phyloP scores from a whole-genome alignment of 2,329 filamentous ascomycete species.

The Karstenula rhodostoma region DNA sequence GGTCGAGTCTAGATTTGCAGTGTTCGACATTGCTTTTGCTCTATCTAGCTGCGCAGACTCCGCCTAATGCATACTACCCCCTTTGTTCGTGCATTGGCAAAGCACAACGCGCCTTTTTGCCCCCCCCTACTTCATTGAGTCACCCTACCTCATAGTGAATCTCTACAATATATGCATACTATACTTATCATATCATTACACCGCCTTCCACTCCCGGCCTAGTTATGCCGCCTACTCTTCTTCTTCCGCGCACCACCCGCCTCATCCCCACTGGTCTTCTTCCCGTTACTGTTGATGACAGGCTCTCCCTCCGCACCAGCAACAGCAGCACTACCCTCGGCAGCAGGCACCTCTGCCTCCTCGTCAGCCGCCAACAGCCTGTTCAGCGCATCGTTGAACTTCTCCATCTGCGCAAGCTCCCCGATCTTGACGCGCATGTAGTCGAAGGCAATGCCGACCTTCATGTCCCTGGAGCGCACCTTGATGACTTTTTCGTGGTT shows the following conservation, averaged over 20 bases:
- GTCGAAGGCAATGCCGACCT: slow-evolving; percentile 78
- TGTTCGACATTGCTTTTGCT: too few relatives aligned
- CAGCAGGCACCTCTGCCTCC: slow-evolving; percentile 24
- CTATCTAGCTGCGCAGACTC: not conserved
- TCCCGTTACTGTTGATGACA: slow-evolving; percentile 36
- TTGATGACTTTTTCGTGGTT: slow-evolving; percentile 45
- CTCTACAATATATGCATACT: too few relatives aligned
- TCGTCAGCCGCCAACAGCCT: slow-evolving; percentile 59
- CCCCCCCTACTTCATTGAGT: too few relatives aligned
- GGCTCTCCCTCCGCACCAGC: slow-evolving; percentile 13
- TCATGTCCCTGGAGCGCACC: slow-evolving; percentile 60
- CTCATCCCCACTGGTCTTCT: slow-evolving; percentile 42
- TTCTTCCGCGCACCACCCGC: slow-evolving; percentile 28
- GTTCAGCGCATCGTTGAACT: slow-evolving; percentile 67
- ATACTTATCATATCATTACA: too few relatives aligned
- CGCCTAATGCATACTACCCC: slow-evolving; percentile 11
- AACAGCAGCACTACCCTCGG: slow-evolving; percentile 18
- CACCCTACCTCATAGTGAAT: too few relatives aligned
- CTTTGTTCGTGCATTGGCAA: too few relatives aligned
- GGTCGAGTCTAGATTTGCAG: too few relatives aligned
- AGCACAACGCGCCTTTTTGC: too few relatives aligned
- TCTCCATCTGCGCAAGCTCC: slow-evolving; percentile 72
- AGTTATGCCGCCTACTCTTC: slow-evolving; percentile 40
- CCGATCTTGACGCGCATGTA: slow-evolving; percentile 77
- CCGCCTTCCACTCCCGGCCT: not conserved